Base-by-base conservation (phyloP, 2,329 filamentous ascomycete species). In the Verticillium nubilum region DNA sequence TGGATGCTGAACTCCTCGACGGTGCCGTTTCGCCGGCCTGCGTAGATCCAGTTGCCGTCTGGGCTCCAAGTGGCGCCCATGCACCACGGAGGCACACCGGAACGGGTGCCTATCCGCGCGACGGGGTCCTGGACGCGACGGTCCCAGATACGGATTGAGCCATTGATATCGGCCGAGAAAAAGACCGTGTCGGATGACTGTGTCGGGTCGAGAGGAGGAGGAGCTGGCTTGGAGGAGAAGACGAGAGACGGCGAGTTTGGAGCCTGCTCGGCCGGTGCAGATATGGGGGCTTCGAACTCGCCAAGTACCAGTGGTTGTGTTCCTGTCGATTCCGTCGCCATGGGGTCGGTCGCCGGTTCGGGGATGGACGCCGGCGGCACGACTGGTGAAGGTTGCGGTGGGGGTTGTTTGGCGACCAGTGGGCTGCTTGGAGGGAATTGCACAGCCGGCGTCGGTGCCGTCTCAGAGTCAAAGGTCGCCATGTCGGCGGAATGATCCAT, bases 21-120 rank as follows among this genome's bases (percentile, higher is more conserved):
- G 0, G 92, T 96, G 57, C 92, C 85, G 73, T 98, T 98, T 60
- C 95, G 83, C 28, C 95, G 82, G 0, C 95, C 95, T 0, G 90
- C 93, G 74, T 97, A 99, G 67, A 99, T 93, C 73, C 86, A 92
- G 74, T 98, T 98, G 15, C 95, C 95, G 71, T 97, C 91, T 0
- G 92, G 92, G 58, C 90, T 94, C 95, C 95, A 99, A 76, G 92
- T 97, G 1, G 92, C 92, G 65, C 91, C 93, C 87, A 97, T 97
- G 73, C 94, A 98, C 94, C 94, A 99, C 0, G 94, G 95, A 1
- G 95, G 94, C 0, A 92, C 90, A 19, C 87, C 86, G 12, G 86
- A 84, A 12, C 87, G 81, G 19, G 90, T 91, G 1, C 82, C 80
- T 59, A 98, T 94, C 28, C 88, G 86, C 2, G 95, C 92, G 1